Conservation (phyloP, 805 yeast species). For the Grigorovia jiainica region DNA sequence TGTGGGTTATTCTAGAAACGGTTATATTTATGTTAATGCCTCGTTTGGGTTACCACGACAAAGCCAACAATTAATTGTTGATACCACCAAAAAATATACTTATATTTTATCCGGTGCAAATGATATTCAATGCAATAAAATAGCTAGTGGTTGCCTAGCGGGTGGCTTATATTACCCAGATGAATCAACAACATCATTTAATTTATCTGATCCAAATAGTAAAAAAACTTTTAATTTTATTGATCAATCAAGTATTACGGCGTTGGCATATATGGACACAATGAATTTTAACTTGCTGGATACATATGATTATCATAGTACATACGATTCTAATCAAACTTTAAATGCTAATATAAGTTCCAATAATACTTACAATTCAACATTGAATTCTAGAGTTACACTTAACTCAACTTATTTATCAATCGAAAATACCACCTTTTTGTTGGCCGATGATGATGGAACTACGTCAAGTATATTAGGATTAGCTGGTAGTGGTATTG, state of each 20-base stretch:
- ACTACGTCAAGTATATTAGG: constrained; percentile 38
- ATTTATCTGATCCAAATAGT: constrained; percentile 3
- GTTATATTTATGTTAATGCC: constrained; percentile 26
- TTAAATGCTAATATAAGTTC: neutral
- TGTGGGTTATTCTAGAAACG: constrained; percentile 17
- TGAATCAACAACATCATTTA: constrained; percentile 13
- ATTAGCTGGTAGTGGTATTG: constrained; percentile 27
- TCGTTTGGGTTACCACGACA: constrained; percentile 29
- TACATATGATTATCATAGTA: neutral
- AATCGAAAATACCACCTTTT: constrained; percentile 25
- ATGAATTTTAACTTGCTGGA: constrained; percentile 10
- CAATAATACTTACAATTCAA: neutral
- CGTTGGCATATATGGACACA: constrained; percentile 17
- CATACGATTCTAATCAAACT: too few species aligned
- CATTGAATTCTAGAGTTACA: neutral
- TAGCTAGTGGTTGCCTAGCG: constrained; percentile 7
- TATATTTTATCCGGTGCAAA: constrained; percentile 26
- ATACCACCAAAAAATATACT: constrained; percentile 31
- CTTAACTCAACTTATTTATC: neutral
- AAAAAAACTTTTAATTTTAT: constrained; percentile 15
- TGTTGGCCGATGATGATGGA: constrained; percentile 30
- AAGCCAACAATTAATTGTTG: constrained; percentile 25
- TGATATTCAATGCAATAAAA: constrained; percentile 6
- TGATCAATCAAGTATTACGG: constrained; percentile 18
- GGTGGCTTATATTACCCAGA: constrained; percentile 9